These are phyloP conservation scores for Fulvia fulva DNA, from an alignment of 2,329 filamentous ascomycete species.

Conservation along the genomic window DNA sequence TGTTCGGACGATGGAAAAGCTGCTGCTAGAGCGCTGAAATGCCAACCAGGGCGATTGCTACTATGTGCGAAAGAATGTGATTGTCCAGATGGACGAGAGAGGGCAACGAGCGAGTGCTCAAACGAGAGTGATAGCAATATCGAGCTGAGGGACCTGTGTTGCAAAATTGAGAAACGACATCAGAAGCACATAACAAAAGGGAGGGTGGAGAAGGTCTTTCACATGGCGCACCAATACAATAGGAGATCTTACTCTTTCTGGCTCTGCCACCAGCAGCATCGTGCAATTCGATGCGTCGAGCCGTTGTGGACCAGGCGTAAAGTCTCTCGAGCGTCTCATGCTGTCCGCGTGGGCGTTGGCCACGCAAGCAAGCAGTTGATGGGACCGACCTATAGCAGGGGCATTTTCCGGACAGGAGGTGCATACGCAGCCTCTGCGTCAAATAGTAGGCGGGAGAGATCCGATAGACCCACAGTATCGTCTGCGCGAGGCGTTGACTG, in stretches of 20 bases:
- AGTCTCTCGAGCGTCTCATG: constrained; percentile 19
- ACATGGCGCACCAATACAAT: constrained; percentile 11
- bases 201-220: constrained; percentile 5
- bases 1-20: constrained; percentile 20
- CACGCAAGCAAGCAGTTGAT: constrained; percentile 5
- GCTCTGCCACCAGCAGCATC: neutral
- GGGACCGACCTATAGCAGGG: neutral
- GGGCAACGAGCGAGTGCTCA: constrained; percentile 41
- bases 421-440: neutral
- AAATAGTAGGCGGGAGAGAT: neutral
- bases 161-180: constrained; percentile 12
- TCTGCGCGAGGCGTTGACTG: constrained; percentile 1
- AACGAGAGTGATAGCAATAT: constrained; percentile 29
- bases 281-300: constrained; percentile 4
- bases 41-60: constrained; percentile 44
- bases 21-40: constrained; percentile 39
- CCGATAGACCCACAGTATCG: constrained; percentile 7
- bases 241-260: constrained; percentile 13
- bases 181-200: constrained; percentile 5
- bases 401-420: constrained; percentile 1
- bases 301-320: constrained; percentile 15
- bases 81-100: constrained; percentile 36
- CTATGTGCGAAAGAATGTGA: constrained; percentile 30
- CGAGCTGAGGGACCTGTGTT: constrained; percentile 21
- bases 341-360: constrained; percentile 7